Evolutionary conservation across 2,329 filamentous ascomycete genomes (phyloP), one percentile per base, ranked within the genome.

Genomic region (Fragosphaeria purpurea): DNA sequence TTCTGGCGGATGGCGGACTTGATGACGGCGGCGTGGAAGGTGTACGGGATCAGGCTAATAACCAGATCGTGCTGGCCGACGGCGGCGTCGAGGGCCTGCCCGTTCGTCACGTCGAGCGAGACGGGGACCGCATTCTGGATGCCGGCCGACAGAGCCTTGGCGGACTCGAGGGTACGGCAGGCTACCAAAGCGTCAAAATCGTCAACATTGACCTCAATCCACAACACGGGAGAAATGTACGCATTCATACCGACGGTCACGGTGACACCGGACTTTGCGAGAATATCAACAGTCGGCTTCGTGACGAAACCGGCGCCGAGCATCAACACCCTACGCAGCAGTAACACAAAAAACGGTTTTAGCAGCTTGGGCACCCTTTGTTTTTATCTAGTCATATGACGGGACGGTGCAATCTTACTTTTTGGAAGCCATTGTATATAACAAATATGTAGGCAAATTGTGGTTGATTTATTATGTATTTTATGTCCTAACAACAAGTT

Each of bases 1-100:
- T 95, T 96, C 62, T 84, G 79, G 62, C 84, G 80, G 71, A 97
- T 96, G 56, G 89, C 91, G 38, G 85, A 83, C 78, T 95, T 91
- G 80, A 96, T 94, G 62, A 96, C 89, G 50, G 78, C 75, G 44
- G 85, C 86, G 69, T 95, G 89, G 78, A 82, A 88, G 54, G 82
- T 94, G 73, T 96, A 97, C 47, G 91, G 91, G 61, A 97, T 95
- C 69, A 97, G 68, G 63, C 74, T 80, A 66, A 90, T 85, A 65
- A 85, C 82, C 9, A 95, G 71, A 65, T 93, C 86, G 65, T 86
- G 77, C 75, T 94, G 82, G 63, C 76, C 82, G 53, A 95, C 79
- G 63, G 82, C 88, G 48, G 82, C 80, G 62, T 96, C 89, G 53
- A 97, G 82, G 37, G 86, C 88, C 52, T 75, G 68, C 46, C 76